Evolutionary conservation across 768 basidiomycete species (phyloP).

Genomic region (Auriculariales sp.): DNA sequence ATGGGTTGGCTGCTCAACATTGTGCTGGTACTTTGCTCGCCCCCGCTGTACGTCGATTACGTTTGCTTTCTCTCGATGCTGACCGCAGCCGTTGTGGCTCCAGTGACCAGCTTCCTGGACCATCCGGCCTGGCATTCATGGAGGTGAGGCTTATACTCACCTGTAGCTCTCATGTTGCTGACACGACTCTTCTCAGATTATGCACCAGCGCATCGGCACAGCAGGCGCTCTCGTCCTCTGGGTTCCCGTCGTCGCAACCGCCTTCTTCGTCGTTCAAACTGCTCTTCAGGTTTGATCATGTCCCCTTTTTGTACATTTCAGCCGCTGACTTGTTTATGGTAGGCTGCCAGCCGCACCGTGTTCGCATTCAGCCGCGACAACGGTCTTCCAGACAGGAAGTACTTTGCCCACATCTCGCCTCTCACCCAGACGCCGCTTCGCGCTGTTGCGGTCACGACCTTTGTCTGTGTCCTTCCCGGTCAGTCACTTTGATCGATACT

Average conservation of each 20-base stretch:
- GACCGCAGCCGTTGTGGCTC: conserved; percentile 9
- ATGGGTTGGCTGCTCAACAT: conserved; percentile 84
- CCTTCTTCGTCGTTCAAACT: conserved; percentile 73
- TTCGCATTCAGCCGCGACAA: conserved; percentile 78
- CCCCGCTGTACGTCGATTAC: conserved; percentile 46
- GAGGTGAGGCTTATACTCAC: conserved; percentile 22
- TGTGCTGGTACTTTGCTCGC: conserved; percentile 72
- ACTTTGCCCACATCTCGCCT: conserved; percentile 53
- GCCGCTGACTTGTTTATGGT: background rate
- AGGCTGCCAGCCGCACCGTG: conserved; percentile 33
- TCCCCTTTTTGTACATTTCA: background rate
- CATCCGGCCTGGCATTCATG: conserved; percentile 59
- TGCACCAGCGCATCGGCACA: conserved; percentile 61
- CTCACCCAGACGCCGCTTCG: conserved; percentile 61
- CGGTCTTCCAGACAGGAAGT: conserved; percentile 63
- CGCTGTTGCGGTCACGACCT: conserved; percentile 59
- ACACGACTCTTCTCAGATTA: conserved; percentile 34
- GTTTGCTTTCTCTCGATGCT: background rate
- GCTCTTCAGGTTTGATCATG: conserved; percentile 10
- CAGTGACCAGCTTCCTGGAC: conserved; percentile 51
- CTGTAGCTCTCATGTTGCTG: background rate
- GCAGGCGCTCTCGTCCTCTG: conserved; percentile 65
- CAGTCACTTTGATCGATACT: too few relatives aligned
- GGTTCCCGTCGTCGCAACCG: conserved; percentile 75
- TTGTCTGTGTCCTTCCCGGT: conserved; percentile 55